A percentile compares a stretch with the other conserved stretches of the same genome.
Conservation (phyloP, 805 yeast species). For the Jamesozyma piceae region DNA sequence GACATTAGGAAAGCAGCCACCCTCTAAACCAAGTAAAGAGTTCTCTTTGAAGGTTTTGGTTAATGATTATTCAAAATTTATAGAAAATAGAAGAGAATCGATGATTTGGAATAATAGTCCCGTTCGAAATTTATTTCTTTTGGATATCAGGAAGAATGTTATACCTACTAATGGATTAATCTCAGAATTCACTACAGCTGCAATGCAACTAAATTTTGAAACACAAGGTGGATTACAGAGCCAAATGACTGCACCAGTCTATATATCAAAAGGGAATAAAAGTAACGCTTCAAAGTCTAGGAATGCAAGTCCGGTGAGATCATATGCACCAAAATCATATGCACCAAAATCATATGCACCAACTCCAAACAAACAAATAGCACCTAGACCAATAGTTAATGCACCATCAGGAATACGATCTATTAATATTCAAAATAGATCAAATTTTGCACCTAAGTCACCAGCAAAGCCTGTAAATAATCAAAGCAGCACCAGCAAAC, state of each 20-base stretch:
- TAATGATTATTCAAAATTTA: slow-evolving; percentile 22
- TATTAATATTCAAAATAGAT: not conserved
- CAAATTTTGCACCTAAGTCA: not conserved
- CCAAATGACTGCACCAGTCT: slow-evolving; percentile 13
- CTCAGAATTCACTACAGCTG: slow-evolving; percentile 25
- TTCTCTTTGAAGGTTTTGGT: slow-evolving; percentile 21
- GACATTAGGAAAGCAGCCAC: slow-evolving; percentile 9
- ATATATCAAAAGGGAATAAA: slow-evolving; percentile 3
- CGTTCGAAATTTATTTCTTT: slow-evolving; percentile 12
- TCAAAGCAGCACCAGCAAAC: not conserved
- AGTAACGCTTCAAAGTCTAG: not conserved
- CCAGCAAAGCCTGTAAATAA: slow-evolving; percentile 1
- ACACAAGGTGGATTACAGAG: slow-evolving; percentile 2
- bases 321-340: slow-evolving; percentile 10
- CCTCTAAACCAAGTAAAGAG: not conserved
- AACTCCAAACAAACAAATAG: not conserved
- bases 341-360: slow-evolving; percentile 5
- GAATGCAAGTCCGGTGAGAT: slow-evolving; percentile 7
- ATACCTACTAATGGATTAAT: not conserved
- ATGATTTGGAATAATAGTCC: slow-evolving; percentile 25
- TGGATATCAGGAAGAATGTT: slow-evolving; percentile 16
- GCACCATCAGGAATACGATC: slow-evolving; percentile 1
- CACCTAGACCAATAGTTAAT: too few relatives aligned
- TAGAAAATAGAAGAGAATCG: slow-evolving; percentile 21
- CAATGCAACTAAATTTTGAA: slow-evolving; percentile 13